Base-by-base conservation (phyloP, 129 eudicot genomes). In the Glebionis coronaria region DNA sequence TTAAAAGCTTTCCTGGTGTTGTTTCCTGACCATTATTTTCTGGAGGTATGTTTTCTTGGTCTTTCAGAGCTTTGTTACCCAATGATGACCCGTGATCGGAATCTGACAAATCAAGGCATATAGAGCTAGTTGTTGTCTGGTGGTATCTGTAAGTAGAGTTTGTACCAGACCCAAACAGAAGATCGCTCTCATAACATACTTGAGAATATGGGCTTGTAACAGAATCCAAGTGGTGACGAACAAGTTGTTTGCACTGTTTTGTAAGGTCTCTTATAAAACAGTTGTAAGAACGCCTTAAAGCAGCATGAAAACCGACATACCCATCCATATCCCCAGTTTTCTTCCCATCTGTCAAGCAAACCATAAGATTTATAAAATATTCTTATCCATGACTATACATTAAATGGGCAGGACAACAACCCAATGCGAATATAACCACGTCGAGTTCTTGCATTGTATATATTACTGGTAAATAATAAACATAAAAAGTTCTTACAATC, bases 121-220 rank as follows among this genome's bases (percentile, higher is more conserved):
- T 35, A 35, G 92, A 80, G n/a, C 68, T 51, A 78, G 86, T 57
- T 61, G 82, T 64, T 40, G 72, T 16, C 61, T 85, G 82, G 53
- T 85, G 82, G 49, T 69, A 61, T 76, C 78, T 57, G 68, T 38
- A 82, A 58, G 13, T 47, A 12, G 84, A 67, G 74, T 68, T 80
- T 69, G 79, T 14, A 27, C 82, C 77, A 5, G 81, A 57, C 59
- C 80, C 79, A 27, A 67, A 46, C 19, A 53, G 28, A 56, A 69
- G 29, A 25, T 88, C 90, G 47, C 23, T 82, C 69, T 82, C 97
- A 19, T 89, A 89, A 73, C 97, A 93, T 13, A 87, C 95, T 67
- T 67, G 92, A 56, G 96, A 93, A 67, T 88, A 93, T 18, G 97
- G 95, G 73, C 98, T 93, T 19, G 98, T 93, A 14, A 89, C 97